phyloP scores from a whole-genome alignment of 176 grass and related monocot genomes.

The Leersia perrieri region DNA sequence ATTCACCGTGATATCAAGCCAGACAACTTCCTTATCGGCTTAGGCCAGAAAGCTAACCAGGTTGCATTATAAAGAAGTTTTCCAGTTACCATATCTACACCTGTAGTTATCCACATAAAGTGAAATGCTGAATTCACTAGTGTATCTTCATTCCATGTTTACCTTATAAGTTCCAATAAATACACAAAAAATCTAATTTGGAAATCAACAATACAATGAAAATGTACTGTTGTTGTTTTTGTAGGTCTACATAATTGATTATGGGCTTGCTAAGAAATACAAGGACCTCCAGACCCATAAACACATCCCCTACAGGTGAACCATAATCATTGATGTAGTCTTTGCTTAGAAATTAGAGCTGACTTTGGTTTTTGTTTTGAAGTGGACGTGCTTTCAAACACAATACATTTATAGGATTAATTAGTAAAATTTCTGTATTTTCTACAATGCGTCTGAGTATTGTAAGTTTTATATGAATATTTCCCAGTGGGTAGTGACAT shows the following conservation, averaged over 20 bases:
- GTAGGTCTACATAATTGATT: constrained; percentile 95
- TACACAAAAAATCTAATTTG: neutral
- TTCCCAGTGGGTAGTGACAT: neutral
- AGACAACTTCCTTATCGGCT: constrained; percentile 87
- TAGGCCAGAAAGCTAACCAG: constrained; percentile 91
- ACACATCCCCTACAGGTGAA: constrained; percentile 90
- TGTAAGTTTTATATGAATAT: neutral
- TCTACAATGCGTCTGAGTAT: neutral
- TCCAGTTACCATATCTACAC: neutral
- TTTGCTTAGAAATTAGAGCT: constrained; percentile 7
- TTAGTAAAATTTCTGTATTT: neutral
- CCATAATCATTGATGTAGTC: constrained; percentile 17
- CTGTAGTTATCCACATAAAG: constrained; percentile 12
- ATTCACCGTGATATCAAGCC: constrained; percentile 95
- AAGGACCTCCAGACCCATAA: constrained; percentile 94
- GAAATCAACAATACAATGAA: constrained; percentile 4
- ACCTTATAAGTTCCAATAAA: neutral
- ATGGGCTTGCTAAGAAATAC: constrained; percentile 95
- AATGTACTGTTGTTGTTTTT: neutral
- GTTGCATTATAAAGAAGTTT: constrained; percentile 34
- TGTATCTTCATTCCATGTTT: neutral
- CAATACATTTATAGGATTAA: neutral
- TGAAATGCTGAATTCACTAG: neutral
- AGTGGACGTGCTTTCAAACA: constrained; percentile 4
- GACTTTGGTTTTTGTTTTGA: neutral